Percentiles rank a stretch among this genome's conserved stretches.
phyloP scores from a whole-genome alignment of 495 filamentous ascomycete genomes.

The Schizothecium vesticola region DNA sequence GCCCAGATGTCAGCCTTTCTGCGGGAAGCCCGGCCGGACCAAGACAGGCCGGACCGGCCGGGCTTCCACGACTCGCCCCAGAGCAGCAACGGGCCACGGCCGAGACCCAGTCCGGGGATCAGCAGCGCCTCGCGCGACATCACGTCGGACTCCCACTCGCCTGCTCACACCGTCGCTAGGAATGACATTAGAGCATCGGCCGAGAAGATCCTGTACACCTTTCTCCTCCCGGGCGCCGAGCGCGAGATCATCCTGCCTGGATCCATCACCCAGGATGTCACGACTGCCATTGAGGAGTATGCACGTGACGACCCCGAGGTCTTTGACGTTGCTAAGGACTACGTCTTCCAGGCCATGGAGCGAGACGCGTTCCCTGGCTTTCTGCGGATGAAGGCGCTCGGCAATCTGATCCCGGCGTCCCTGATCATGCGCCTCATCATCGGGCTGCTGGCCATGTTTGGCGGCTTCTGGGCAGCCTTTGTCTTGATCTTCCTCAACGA shows the following conservation, averaged over 20 bases:
- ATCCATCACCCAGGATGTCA: conserved; percentile 74
- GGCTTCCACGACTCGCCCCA: conserved; percentile 58
- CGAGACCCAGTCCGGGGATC: conserved; percentile 60
- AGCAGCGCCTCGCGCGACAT: conserved; percentile 46
- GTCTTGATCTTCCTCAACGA: conserved; percentile 85
- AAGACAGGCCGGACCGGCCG: conserved; percentile 55
- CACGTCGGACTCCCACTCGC: conserved; percentile 64
- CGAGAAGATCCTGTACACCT: conserved; percentile 96
- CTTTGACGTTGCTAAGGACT: conserved; percentile 96
- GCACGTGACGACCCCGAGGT: conserved; percentile 93
- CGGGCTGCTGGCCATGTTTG: conserved; percentile 83
- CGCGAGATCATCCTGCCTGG: conserved; percentile 91
- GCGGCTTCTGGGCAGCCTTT: conserved; percentile 89
- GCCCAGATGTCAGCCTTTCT: conserved; percentile 86
- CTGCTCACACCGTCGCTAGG: conserved; percentile 75
- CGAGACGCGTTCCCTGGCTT: conserved; percentile 97
- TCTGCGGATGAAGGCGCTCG: conserved; percentile 86
- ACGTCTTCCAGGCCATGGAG: conserved; percentile 99
- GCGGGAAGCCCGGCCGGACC: conserved; percentile 63
- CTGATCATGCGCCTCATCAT: conserved; percentile 76
- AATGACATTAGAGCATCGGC: conserved; percentile 87
- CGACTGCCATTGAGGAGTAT: conserved; percentile 76
- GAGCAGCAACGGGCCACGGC: conserved; percentile 58
- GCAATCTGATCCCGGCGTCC: conserved; percentile 86
- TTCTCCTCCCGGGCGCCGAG: conserved; percentile 84